Base-by-base conservation (phyloP, 352 stramenopile species). In the Globisporangium barbulae region DNA sequence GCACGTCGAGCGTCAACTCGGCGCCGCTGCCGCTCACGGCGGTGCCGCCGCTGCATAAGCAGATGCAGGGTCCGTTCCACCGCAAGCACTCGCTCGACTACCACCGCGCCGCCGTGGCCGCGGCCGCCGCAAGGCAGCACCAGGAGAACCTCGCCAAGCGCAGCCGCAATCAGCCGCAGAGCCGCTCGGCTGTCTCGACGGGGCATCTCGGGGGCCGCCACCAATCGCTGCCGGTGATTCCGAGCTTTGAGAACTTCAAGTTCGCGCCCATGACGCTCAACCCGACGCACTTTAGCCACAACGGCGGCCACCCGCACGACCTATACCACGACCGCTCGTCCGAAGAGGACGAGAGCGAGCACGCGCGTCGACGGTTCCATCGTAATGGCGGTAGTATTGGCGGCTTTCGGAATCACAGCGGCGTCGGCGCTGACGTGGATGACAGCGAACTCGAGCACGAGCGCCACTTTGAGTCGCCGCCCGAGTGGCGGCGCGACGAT, bases 401-500 rank as follows among this genome's bases (percentile, higher is more conserved):
- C 6, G 31, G 31, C 31, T 58, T 31, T 12, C 30, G 52, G 52
- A 44, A 58, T 45, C n/a, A n/a, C 52, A 48, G 61, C 8, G 59
- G 70, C 35, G 35, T 12, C 25, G 2, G 25, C 19, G 61, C 63
- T 25, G 69, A 57, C 17, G 22, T 39, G 30, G 53, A 63, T 31
- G 52, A 63, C 2, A 54, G 70, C 8, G 41, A 53, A 22, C 30
- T 15, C 25, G 48, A 64, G n/a, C 17, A 39, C 4, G 15, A n/a
- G 5, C n/a, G 30, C 17, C 53, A 50, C 12, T 79, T 86, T 58
- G 78, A 89, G 54, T 78, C 75, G 22, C 75, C 83, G 21, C 82
- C 82, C 7, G 80, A 88, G 59, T 94, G 85, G 85, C 83, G 86
- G 31, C 83, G 81, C 59, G 79, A 91, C 60, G 81, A 83, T 33